Percentiles rank a stretch among this genome's conserved stretches.
phyloP scores from a whole-genome alignment of 2,329 filamentous ascomycete species.

The Cladophialophora exuberans region DNA sequence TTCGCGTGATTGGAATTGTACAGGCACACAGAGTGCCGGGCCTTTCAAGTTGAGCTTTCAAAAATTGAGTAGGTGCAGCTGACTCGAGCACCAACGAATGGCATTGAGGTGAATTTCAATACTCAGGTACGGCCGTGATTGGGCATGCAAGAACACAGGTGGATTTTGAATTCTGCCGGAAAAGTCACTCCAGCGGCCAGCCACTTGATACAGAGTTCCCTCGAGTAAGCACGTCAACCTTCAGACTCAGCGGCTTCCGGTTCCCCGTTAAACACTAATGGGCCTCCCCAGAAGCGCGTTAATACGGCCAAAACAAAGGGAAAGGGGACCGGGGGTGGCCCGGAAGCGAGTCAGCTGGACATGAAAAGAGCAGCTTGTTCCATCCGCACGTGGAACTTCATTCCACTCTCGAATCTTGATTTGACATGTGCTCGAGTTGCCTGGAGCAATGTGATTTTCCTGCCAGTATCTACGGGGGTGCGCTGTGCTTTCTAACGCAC shows the following conservation, averaged over 20 bases:
- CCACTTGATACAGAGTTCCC: background rate
- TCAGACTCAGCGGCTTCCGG: background rate
- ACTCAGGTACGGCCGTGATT: background rate
- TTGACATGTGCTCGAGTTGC: slow-evolving; percentile 10
- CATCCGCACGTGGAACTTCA: slow-evolving; percentile 11
- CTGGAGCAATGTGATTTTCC: background rate
- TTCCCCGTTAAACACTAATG: slow-evolving; percentile 15
- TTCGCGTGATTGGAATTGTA: background rate
- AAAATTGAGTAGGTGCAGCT: slow-evolving; percentile 3
- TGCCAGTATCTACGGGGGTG: too few species aligned
- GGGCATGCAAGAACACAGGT: background rate
- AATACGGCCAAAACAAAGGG: background rate
- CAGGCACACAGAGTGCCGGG: background rate
- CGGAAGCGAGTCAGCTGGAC: slow-evolving; percentile 14
- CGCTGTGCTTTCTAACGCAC: background rate
- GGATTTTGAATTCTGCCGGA: slow-evolving; percentile 6
- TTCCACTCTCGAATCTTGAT: slow-evolving; percentile 6
- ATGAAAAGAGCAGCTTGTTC: background rate
- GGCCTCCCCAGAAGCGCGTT: slow-evolving; percentile 10
- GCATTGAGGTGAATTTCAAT: background rate
- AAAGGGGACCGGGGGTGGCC: slow-evolving; percentile 2
- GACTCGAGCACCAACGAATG: slow-evolving; percentile 9
- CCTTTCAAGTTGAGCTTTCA: background rate
- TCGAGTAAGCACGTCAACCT: slow-evolving; percentile 15
- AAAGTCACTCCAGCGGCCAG: slow-evolving; percentile 3